Percentiles rank a stretch among this genome's conserved stretches.
Conservation (phyloP, 129 eudicot genomes). For the Chrysanthemum seticuspe region DNA sequence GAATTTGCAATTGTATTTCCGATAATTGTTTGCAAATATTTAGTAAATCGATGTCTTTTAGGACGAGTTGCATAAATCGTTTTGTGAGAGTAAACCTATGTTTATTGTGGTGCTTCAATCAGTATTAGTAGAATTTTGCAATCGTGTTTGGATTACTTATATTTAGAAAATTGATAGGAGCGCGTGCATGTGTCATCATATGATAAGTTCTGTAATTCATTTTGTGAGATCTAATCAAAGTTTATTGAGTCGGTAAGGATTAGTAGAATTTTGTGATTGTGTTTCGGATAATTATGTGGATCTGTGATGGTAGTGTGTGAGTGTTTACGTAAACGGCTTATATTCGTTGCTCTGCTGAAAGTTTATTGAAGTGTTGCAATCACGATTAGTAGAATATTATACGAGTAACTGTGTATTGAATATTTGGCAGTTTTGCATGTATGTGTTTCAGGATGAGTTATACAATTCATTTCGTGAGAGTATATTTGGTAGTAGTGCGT, state of each 20-base stretch:
- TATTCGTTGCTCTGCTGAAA: background rate
- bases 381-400: background rate
- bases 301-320: too few species aligned
- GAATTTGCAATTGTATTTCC: background rate
- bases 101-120: too few species aligned
- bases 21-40: background rate
- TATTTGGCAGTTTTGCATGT: background rate
- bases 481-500: too few species aligned
- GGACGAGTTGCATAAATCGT: background rate
- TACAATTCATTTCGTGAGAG: too few species aligned
- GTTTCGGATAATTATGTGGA: background rate
- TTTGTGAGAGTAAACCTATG: too few species aligned
- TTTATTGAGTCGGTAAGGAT: conserved; percentile 7
- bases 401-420: background rate
- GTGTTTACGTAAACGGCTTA: too few species aligned
- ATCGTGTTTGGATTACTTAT: too few species aligned
- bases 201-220: too few species aligned
- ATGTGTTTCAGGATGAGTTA: too few species aligned
- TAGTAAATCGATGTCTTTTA: background rate
- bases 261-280: background rate
- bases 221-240: too few species aligned
- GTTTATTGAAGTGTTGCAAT: conserved; percentile 2
- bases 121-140: too few species aligned
- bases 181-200: background rate
- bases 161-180: too few species aligned